These are phyloP conservation scores for Hypoxylon crocopeplum DNA, from an alignment of 495 filamentous ascomycete species.

Conservation along the genomic window DNA sequence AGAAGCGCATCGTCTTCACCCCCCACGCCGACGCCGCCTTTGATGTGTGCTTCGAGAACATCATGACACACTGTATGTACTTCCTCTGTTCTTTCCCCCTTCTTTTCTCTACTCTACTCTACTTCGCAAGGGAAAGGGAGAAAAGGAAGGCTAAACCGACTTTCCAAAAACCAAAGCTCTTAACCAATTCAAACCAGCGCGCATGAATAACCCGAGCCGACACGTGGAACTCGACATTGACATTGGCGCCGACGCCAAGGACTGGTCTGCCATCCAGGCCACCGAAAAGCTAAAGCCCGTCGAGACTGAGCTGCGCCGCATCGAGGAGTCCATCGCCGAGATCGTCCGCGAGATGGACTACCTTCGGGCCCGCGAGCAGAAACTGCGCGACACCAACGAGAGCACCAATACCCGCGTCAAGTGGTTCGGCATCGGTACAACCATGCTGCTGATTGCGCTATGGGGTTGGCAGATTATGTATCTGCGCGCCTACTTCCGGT, in stretches of 20 bases:
- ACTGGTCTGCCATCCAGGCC: slow-evolving; percentile 96
- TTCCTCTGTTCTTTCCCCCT: not conserved
- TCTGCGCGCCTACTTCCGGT: slow-evolving; percentile 96
- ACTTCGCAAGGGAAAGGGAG: slow-evolving; percentile 18
- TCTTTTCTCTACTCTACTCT: slow-evolving; percentile 6
- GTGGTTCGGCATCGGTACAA: slow-evolving; percentile 96
- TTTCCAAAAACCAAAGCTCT: slow-evolving; percentile 44
- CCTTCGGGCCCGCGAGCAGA: slow-evolving; percentile 88
- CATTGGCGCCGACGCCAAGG: slow-evolving; percentile 96
- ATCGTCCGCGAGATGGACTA: slow-evolving; percentile 92
- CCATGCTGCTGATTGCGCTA: slow-evolving; percentile 87
- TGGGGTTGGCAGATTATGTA: slow-evolving; percentile 98
- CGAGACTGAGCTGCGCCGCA: slow-evolving; percentile 92
- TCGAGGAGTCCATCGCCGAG: slow-evolving; percentile 85
- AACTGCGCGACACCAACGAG: slow-evolving; percentile 97
- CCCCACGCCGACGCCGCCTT: slow-evolving; percentile 93
- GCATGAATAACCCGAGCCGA: slow-evolving; percentile 67
- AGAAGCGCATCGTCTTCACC: slow-evolving; percentile 92
- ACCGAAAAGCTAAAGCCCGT: slow-evolving; percentile 97
- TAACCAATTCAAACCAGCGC: slow-evolving; percentile 43
- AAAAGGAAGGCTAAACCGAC: slow-evolving; percentile 10
- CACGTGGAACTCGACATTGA: slow-evolving; percentile 96
- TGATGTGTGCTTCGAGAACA: slow-evolving; percentile 97
- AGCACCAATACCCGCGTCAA: slow-evolving; percentile 99
- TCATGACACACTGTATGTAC: slow-evolving; percentile 69